These are phyloP conservation scores for Talaromyces sp. DNA, from an alignment of 2,329 filamentous ascomycete species.

Conservation along the genomic window DNA sequence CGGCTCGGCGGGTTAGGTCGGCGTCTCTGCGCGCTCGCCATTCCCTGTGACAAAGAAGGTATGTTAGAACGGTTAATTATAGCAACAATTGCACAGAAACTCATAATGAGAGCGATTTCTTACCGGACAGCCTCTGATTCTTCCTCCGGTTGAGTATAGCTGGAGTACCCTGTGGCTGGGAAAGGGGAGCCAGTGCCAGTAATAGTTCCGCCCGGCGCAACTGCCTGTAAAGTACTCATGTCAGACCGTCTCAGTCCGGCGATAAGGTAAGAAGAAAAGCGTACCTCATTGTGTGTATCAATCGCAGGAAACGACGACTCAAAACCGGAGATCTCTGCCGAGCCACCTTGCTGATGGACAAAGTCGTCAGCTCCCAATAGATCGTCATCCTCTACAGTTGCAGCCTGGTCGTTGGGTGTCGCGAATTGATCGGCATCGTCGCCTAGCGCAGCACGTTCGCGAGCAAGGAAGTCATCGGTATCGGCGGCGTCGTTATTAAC, in stretches of 20 bases:
- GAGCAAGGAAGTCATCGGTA: constrained; percentile 81
- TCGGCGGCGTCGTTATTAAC: constrained; percentile 49
- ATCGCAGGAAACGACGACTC: constrained; percentile 91
- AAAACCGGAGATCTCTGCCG: constrained; percentile 62
- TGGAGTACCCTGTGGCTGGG: constrained; percentile 52
- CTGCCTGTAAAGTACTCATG: constrained; percentile 52
- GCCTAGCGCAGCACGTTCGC: constrained; percentile 85
- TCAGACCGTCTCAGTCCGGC: background rate
- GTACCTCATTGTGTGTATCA: constrained; percentile 69
- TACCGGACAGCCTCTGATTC: constrained; percentile 81
- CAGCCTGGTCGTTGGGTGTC: constrained; percentile 64
- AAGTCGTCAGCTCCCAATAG: constrained; percentile 60
- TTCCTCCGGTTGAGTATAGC: constrained; percentile 64
- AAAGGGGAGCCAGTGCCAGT: constrained; percentile 66
- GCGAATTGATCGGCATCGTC: constrained; percentile 92
- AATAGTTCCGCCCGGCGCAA: constrained; percentile 74
- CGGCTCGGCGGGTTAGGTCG: constrained; percentile 76
- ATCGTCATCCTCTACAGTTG: constrained; percentile 65
- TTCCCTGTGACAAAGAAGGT: constrained; percentile 50
- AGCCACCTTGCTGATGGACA: constrained; percentile 25
- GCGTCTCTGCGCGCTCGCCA: constrained; percentile 91
- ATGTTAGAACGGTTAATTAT: background rate
- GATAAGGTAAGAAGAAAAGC: background rate
- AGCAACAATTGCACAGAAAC: background rate
- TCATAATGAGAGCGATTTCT: constrained; percentile 14